phyloP scores from a whole-genome alignment of 352 stramenopile species.

The Globisporangium barbulae region DNA sequence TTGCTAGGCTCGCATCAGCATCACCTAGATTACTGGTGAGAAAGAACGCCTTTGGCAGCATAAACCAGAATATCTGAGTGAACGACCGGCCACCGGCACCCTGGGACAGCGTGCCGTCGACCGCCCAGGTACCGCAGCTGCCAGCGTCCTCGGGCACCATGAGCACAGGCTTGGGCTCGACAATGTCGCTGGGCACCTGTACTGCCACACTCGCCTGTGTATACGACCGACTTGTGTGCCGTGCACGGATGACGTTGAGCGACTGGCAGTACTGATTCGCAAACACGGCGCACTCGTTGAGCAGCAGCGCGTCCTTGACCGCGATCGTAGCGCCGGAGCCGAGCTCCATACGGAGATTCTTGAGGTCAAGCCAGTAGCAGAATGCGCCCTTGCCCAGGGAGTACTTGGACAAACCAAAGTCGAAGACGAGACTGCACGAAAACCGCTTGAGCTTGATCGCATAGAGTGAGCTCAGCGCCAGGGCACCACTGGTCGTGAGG shows the following conservation, averaged over 20 bases:
- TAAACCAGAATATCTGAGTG: slow-evolving; percentile 36
- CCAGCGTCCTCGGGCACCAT: slow-evolving; percentile 50
- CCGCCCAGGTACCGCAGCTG: slow-evolving; percentile 49
- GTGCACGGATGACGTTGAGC: slow-evolving; percentile 38
- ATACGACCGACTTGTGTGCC: slow-evolving; percentile 49
- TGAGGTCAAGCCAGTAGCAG: slow-evolving; percentile 59
- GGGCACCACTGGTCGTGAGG: not conserved
- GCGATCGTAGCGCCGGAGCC: slow-evolving; percentile 40
- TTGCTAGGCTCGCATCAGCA: not conserved
- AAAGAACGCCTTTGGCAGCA: slow-evolving; percentile 28
- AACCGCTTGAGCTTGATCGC: slow-evolving; percentile 43
- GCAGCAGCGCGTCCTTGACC: slow-evolving; percentile 33
- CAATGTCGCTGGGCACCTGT: slow-evolving; percentile 24
- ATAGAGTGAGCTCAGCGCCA: slow-evolving; percentile 18
- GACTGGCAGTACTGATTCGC: slow-evolving; percentile 46
- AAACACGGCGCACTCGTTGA: slow-evolving; percentile 55
- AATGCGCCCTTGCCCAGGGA: slow-evolving; percentile 31
- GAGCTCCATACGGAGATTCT: slow-evolving; percentile 46
- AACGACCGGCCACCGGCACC: slow-evolving; percentile 52
- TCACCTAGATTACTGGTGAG: not conserved
- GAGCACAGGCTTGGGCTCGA: slow-evolving; percentile 41
- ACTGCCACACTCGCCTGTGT: slow-evolving; percentile 46
- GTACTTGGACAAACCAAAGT: slow-evolving; percentile 29
- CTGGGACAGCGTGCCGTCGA: slow-evolving; percentile 52
- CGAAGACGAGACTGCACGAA: slow-evolving; percentile 43